Evolutionary conservation across 2,329 filamentous ascomycete genomes (phyloP).

Genomic region (Phyllosticta citrichinensis): DNA sequence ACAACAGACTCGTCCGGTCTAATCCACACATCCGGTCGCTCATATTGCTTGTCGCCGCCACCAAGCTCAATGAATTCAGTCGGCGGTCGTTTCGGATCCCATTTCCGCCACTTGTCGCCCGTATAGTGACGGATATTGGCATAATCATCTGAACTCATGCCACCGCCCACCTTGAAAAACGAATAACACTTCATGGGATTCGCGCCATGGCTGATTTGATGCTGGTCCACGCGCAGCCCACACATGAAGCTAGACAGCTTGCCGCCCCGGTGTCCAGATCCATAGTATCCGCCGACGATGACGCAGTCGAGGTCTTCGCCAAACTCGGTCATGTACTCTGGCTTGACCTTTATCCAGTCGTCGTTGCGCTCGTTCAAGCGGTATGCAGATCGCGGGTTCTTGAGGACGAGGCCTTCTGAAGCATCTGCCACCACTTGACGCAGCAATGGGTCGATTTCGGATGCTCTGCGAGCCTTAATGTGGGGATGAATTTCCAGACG

Average conservation of each 20-base stretch:
- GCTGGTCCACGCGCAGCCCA: constrained; percentile 65
- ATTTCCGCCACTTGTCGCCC: constrained; percentile 83
- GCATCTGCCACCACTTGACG: constrained; percentile 76
- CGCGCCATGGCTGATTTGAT: constrained; percentile 45
- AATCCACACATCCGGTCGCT: constrained; percentile 89
- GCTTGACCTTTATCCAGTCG: constrained; percentile 98
- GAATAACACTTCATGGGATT: constrained; percentile 72
- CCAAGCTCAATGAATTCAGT: constrained; percentile 70
- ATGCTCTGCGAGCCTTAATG: constrained; percentile 52
- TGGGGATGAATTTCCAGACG: constrained; percentile 77
- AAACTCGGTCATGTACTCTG: constrained; percentile 95
- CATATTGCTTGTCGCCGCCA: constrained; percentile 63
- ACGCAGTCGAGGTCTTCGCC: constrained; percentile 87
- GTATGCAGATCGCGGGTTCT: constrained; percentile 84
- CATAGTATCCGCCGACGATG: constrained; percentile 86
- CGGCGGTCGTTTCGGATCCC: constrained; percentile 69
- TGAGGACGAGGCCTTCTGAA: constrained; percentile 84
- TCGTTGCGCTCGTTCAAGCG: constrained; percentile 81
- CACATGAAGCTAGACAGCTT: constrained; percentile 81
- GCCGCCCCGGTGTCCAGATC: constrained; percentile 75
- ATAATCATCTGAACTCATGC: constrained; percentile 78
- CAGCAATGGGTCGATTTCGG: constrained; percentile 69
- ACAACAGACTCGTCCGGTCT: constrained; percentile 80
- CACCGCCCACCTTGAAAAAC: constrained; percentile 98
- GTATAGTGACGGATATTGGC: constrained; percentile 71